Conservation (phyloP, 2,329 filamentous ascomycete genomes). For the Colletotrichum acutatum region DNA sequence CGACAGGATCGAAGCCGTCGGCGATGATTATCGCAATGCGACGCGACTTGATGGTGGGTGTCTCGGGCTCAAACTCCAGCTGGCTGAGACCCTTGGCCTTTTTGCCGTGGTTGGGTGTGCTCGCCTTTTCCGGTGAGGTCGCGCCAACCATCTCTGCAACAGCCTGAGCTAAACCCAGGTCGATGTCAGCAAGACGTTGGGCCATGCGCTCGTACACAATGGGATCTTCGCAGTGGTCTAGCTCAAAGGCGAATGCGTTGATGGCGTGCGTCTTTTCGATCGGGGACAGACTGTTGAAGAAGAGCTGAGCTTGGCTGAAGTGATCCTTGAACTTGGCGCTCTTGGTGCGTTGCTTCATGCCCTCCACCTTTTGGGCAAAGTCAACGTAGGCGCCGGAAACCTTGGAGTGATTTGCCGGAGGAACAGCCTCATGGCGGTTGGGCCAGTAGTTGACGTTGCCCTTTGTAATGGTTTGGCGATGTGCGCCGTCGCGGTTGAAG, state of each 20-base stretch:
- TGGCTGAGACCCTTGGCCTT: conserved; percentile 77
- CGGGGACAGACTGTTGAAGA: conserved; percentile 80
- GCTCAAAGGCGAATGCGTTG: conserved; percentile 73
- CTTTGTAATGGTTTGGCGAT: conserved; percentile 78
- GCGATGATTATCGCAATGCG: conserved; percentile 81
- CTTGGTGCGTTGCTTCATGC: conserved; percentile 76
- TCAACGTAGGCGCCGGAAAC: conserved; percentile 77
- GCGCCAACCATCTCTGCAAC: conserved; percentile 79
- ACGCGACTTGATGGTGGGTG: conserved; percentile 76
- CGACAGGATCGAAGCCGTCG: conserved; percentile 77
- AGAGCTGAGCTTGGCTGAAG: conserved; percentile 81
- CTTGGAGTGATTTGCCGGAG: conserved; percentile 63
- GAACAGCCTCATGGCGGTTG: conserved; percentile 72
- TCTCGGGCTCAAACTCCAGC: conserved; percentile 70
- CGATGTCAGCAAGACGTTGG: conserved; percentile 76
- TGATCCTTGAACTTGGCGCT: conserved; percentile 84
- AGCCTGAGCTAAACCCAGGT: conserved; percentile 73
- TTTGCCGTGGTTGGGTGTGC: conserved; percentile 71
- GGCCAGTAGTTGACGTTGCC: conserved; percentile 85
- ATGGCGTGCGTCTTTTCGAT: conserved; percentile 74
- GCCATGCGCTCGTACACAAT: conserved; percentile 79
- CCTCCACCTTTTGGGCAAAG: conserved; percentile 71
- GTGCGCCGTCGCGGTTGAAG: conserved; percentile 79
- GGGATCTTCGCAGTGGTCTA: conserved; percentile 85
- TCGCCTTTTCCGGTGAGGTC: conserved; percentile 63